Conservation (phyloP, 345 rosid species). For the Streptanthus diversifolius region DNA sequence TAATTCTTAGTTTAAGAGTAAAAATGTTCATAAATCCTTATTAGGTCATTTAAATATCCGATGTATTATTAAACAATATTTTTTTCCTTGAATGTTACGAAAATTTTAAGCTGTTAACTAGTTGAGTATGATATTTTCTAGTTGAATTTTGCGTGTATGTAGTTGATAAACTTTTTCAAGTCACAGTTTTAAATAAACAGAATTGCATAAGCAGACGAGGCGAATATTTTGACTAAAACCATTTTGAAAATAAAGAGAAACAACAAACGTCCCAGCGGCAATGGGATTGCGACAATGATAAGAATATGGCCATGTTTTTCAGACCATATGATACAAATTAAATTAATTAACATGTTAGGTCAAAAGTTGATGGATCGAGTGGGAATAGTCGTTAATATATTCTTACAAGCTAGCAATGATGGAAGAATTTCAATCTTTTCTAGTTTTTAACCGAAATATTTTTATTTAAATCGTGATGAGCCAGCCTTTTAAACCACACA, state of each 20-base stretch:
- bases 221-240: background rate
- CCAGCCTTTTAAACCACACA: background rate
- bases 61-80: no score
- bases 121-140: background rate
- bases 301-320: background rate
- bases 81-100: background rate
- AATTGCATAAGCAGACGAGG: constrained; percentile 1
- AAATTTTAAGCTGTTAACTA: background rate
- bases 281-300: background rate
- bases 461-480: background rate
- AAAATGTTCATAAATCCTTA: no score
- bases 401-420: constrained; percentile 4
- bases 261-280: background rate
- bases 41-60: no score
- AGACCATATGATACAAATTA: background rate
- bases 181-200: background rate
- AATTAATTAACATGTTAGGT: background rate
- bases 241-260: background rate
- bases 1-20: no score
- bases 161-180: background rate
- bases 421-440: background rate
- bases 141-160: background rate
- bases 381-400: background rate
- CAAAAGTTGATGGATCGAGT: background rate
- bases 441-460: background rate